These are phyloP conservation scores for Sphaerulina musiva DNA, from an alignment of 2,329 filamentous ascomycete genomes.

Conservation along the genomic window DNA sequence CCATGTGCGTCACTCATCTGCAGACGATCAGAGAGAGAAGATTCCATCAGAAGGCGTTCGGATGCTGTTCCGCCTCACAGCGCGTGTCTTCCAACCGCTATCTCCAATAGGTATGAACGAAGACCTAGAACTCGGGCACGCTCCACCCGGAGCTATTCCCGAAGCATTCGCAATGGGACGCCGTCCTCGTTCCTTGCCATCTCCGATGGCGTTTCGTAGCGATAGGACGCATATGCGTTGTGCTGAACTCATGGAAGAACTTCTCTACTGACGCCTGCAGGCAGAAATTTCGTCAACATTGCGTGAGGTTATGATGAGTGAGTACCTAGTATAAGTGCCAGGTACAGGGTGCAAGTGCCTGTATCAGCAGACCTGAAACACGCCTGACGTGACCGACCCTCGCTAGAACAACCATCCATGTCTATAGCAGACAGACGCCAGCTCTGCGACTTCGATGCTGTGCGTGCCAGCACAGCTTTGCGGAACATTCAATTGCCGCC, in stretches of 20 bases:
- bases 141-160: constrained; percentile 1
- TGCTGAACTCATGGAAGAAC: not conserved
- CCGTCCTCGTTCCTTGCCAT: not conserved
- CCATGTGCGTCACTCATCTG: constrained; percentile 11
- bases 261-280: constrained; percentile 6
- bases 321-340: constrained; percentile 2
- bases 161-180: not conserved
- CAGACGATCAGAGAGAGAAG: not conserved
- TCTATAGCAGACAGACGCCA: constrained; percentile 10
- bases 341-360: constrained; percentile 16
- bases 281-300: constrained; percentile 9
- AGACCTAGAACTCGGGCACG: constrained; percentile 1
- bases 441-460: constrained; percentile 16
- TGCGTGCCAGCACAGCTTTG: constrained; percentile 14
- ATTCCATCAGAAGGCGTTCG: not conserved
- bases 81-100: too few relatives aligned
- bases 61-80: constrained; percentile 1
- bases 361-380: constrained; percentile 19
- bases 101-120: not conserved
- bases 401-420: constrained; percentile 12
- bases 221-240: not conserved
- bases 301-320: not conserved
- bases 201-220: constrained; percentile 2
- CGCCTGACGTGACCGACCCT: constrained; percentile 11
- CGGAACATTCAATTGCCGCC: constrained; percentile 1